phyloP scores from a whole-genome alignment of 306 rosid genomes.

The Psophocarpus tetragonolobus region DNA sequence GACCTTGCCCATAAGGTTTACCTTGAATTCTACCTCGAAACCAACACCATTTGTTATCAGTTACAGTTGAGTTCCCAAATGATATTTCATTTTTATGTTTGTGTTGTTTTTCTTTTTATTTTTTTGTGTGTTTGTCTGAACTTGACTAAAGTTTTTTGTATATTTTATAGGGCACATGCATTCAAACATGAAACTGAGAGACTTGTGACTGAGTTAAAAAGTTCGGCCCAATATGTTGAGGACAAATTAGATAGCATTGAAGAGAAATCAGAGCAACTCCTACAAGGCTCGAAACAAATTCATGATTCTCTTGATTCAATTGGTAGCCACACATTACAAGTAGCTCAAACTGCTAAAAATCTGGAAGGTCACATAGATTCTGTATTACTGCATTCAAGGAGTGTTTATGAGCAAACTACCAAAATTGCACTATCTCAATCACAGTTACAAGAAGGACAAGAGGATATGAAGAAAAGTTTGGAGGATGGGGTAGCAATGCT shows the following conservation, averaged over 20 bases:
- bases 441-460: constrained; percentile 67
- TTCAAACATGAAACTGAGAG: constrained; percentile 79
- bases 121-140: neutral
- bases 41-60: constrained; percentile 79
- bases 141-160: constrained; percentile 5
- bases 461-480: constrained; percentile 52
- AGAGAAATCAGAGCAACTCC: constrained; percentile 51
- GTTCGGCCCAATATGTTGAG: constrained; percentile 68
- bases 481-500: constrained; percentile 62
- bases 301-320: constrained; percentile 54
- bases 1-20: constrained; percentile 68
- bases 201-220: constrained; percentile 73
- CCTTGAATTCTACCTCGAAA: constrained; percentile 88
- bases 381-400: constrained; percentile 55
- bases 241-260: constrained; percentile 61
- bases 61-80: constrained; percentile 63
- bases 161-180: constrained; percentile 52
- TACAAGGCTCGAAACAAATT: constrained; percentile 52
- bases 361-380: constrained; percentile 55
- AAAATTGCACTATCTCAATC: constrained; percentile 59
- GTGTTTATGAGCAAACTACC: constrained; percentile 64
- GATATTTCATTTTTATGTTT: neutral
- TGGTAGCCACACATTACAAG: constrained; percentile 48
- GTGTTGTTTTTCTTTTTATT: neutral
- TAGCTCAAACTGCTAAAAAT: constrained; percentile 49